Percentiles rank a stretch among this genome's conserved stretches.
phyloP scores from a whole-genome alignment of 2,329 filamentous ascomycete genomes.

The Tolypocladium ophioglossoides region DNA sequence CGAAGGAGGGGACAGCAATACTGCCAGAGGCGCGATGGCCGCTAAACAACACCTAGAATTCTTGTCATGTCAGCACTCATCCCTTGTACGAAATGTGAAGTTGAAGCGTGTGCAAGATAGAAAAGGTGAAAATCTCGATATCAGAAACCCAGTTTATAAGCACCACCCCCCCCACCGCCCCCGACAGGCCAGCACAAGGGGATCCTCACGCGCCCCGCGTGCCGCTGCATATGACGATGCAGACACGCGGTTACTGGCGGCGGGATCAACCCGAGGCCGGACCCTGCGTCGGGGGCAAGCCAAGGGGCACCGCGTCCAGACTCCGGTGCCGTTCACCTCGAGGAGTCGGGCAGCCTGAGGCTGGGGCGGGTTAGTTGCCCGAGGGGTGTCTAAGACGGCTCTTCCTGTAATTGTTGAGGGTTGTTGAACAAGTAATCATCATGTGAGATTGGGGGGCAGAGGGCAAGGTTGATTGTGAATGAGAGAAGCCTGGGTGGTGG shows the following conservation, averaged over 20 bases:
- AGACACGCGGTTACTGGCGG: conserved; percentile 8
- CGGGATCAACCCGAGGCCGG: conserved; percentile 6
- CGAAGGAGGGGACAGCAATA: background rate
- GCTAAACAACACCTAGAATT: background rate
- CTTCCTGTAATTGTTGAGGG: conserved; percentile 31
- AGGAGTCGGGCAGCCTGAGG: background rate
- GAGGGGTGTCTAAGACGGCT: conserved; percentile 34
- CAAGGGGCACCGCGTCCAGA: conserved; percentile 4
- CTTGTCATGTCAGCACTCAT: conserved; percentile 3
- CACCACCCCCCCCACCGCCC: conserved; percentile 28
- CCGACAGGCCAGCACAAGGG: conserved; percentile 14
- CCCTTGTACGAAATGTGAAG: background rate
- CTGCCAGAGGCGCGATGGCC: background rate
- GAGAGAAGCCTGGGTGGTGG: background rate
- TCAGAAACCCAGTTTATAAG: conserved; percentile 38
- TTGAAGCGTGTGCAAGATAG: background rate
- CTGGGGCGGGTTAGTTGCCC: conserved; percentile 4
- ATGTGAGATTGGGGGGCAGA: conserved; percentile 16
- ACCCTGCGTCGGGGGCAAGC: conserved; percentile 4
- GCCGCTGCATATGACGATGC: conserved; percentile 24
- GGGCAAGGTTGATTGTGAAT: background rate
- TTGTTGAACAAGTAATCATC: conserved; percentile 30
- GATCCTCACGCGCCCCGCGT: conserved; percentile 7
- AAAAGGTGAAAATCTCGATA: conserved; percentile 15
- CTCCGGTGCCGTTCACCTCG: too few relatives aligned